phyloP scores from a whole-genome alignment of 176 grass and related monocot genomes.

The Saccharum spontaneum region DNA sequence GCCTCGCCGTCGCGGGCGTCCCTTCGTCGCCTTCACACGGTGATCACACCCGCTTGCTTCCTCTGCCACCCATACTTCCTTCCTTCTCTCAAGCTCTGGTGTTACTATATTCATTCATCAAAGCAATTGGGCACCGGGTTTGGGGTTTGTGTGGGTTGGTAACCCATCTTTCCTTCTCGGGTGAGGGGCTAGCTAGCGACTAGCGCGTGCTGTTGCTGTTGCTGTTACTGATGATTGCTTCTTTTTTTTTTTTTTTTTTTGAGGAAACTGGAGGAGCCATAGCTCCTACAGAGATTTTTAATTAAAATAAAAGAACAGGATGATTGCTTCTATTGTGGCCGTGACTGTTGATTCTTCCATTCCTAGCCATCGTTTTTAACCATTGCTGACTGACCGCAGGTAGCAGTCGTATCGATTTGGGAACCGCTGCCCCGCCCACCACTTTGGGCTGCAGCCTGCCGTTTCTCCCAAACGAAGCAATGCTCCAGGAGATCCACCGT shows the following conservation, averaged over 20 bases:
- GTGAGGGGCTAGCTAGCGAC: not conserved
- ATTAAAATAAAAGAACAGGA: too few species aligned
- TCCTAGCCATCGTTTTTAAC: not conserved
- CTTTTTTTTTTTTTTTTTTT: too few species aligned
- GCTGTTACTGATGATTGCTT: not conserved
- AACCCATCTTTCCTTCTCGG: not conserved
- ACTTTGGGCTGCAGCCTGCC: not conserved
- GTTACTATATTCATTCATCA: too few species aligned
- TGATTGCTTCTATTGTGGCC: not conserved
- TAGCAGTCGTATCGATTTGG: slow-evolving; percentile 35
- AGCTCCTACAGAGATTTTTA: too few species aligned
- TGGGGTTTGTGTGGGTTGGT: not conserved
- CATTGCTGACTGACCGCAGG: slow-evolving; percentile 13
- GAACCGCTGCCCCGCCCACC: not conserved
- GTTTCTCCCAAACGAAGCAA: slow-evolving; percentile 27
- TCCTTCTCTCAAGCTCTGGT: not conserved
- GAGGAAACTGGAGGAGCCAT: too few species aligned
- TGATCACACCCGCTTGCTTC: not conserved
- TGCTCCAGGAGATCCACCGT: slow-evolving; percentile 5
- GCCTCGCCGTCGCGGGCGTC: slow-evolving; percentile 22
- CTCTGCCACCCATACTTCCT: not conserved
- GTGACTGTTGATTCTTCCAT: not conserved
- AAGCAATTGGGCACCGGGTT: not conserved
- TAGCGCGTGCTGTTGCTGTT: too few species aligned
- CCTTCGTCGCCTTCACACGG: slow-evolving; percentile 29